Conservation (phyloP, 306 rosid genomes). For the Fragaria iinumae region DNA sequence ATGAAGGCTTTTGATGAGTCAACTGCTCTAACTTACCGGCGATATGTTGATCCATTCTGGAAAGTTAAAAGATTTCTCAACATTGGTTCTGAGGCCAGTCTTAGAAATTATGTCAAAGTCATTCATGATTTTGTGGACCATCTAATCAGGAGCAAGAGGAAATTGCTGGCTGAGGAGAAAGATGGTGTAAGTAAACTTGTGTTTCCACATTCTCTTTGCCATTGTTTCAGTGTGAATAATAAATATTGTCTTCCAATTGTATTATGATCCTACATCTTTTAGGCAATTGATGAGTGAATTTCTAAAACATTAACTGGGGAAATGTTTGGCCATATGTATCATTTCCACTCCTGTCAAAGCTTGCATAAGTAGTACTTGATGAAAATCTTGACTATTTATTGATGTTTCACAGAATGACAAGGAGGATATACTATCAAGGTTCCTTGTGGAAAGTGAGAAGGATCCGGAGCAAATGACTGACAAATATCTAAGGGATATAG, state of each 20-base stretch:
- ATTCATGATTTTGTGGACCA: conserved; percentile 48
- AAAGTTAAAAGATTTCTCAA: conserved; percentile 56
- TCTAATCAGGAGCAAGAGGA: conserved; percentile 46
- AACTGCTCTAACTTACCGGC: conserved; percentile 50
- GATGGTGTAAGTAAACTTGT: conserved; percentile 42
- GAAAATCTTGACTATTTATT: not conserved
- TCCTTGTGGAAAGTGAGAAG: conserved; percentile 63
- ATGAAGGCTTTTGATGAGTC: conserved; percentile 85
- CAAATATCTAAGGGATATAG: conserved; percentile 57
- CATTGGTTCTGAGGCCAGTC: conserved; percentile 67
- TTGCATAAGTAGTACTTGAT: not conserved
- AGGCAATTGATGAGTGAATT: not conserved
- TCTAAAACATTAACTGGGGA: not conserved
- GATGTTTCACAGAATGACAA: conserved; percentile 43
- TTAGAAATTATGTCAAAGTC: conserved; percentile 45
- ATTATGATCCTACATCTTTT: not conserved
- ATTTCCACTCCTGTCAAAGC: not conserved
- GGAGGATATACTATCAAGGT: conserved; percentile 80
- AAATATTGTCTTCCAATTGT: not conserved
- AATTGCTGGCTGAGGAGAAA: conserved; percentile 27
- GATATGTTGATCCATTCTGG: conserved; percentile 77
- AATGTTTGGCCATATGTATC: not conserved
- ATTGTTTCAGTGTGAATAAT: not conserved
- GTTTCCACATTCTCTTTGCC: not conserved
- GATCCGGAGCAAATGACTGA: conserved; percentile 56